A percentile compares a stretch with the other conserved stretches of the same genome.
Conservation (phyloP, 768 basidiomycete genomes). For the Cyathus striatus region DNA sequence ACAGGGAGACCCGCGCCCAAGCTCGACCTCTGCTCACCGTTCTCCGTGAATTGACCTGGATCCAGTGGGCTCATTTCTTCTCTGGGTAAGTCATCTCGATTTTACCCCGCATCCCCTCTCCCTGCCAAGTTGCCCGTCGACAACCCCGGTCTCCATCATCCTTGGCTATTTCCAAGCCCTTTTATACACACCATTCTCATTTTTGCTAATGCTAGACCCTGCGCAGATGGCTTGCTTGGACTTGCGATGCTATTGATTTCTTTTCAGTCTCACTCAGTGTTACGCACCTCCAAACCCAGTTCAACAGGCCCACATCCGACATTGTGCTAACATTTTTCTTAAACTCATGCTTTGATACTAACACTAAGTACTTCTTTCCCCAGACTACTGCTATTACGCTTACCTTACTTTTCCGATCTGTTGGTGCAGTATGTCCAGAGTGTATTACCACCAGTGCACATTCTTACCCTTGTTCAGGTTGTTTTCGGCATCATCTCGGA, state of each 20-base stretch:
- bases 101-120: neutral
- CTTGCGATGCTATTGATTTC: conserved; percentile 82
- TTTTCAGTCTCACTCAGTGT: conserved; percentile 71
- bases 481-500: conserved; percentile 86
- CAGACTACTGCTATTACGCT: conserved; percentile 83
- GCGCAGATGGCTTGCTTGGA: conserved; percentile 78
- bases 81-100: conserved; percentile 41
- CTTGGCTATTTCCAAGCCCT: neutral
- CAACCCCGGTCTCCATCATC: neutral
- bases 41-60: conserved; percentile 36
- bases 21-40: conserved; percentile 38
- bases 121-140: neutral
- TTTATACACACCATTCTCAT: neutral
- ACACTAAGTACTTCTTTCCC: neutral
- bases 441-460: no score
- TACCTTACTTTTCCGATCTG: conserved; percentile 86
- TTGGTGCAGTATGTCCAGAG: conserved; percentile 50
- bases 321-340: conserved; percentile 32
- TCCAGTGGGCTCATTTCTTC: conserved; percentile 57
- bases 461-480: conserved; percentile 29
- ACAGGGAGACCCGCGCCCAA: conserved; percentile 31
- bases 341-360: neutral
- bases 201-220: neutral
- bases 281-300: conserved; percentile 39
- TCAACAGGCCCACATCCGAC: conserved; percentile 29